Evolutionary conservation across 2,329 filamentous ascomycete genomes (phyloP).

Genomic region (Acrocalymma vagum): DNA sequence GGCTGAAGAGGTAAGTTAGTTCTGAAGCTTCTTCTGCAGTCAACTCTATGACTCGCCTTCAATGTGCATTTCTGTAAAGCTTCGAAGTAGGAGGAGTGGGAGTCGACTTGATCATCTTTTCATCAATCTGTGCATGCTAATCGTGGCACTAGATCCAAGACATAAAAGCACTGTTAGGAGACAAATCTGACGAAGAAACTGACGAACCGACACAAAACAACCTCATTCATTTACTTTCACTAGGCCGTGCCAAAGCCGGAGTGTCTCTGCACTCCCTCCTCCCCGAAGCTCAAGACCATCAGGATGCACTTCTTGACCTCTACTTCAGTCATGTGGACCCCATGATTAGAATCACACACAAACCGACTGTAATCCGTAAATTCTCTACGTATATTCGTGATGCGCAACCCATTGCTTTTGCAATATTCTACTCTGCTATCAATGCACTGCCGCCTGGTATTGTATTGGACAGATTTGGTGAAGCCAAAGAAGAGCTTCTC

Average conservation of each 20-base stretch:
- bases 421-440: constrained; percentile 47
- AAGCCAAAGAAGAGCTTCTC: constrained; percentile 41
- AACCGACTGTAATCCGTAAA: constrained; percentile 37
- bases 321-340: constrained; percentile 49
- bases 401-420: constrained; percentile 43
- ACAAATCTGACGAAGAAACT: constrained; percentile 39
- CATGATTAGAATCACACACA: constrained; percentile 47
- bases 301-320: constrained; percentile 42
- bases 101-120: neutral
- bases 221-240: constrained; percentile 40
- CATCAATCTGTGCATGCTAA: constrained; percentile 5
- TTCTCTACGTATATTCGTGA: constrained; percentile 37
- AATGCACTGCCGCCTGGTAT: constrained; percentile 42
- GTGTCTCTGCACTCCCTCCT: constrained; percentile 36
- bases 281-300: constrained; percentile 38
- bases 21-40: neutral
- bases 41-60: too few species aligned
- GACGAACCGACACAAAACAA: constrained; percentile 38
- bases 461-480: constrained; percentile 39
- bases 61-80: too few species aligned
- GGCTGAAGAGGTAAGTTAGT: constrained; percentile 44
- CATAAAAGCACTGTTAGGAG: constrained; percentile 46
- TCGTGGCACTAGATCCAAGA: constrained; percentile 41
- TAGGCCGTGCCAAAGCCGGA: constrained; percentile 39
- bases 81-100: too few species aligned